phyloP scores from a whole-genome alignment of 148 eudicot genomes.

The Mesembryanthemum crystallinum region DNA sequence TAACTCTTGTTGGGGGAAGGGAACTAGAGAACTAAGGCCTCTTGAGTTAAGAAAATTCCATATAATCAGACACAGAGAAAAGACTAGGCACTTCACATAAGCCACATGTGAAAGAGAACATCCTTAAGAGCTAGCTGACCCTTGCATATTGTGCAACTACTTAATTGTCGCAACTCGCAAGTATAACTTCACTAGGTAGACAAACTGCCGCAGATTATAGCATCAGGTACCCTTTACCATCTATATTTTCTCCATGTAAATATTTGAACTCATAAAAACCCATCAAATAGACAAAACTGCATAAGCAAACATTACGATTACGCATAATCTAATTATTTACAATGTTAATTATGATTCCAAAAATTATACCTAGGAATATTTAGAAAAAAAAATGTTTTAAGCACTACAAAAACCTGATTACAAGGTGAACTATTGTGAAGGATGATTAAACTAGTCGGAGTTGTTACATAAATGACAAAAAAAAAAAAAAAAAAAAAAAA shows the following conservation, averaged over 20 bases:
- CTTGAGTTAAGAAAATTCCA: not conserved
- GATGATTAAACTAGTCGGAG: too few relatives aligned
- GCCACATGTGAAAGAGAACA: not conserved
- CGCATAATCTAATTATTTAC: not conserved
- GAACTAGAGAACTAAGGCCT: constrained; percentile 2
- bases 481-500: not conserved
- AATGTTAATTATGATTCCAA: not conserved
- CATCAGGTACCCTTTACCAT: not conserved
- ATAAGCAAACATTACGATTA: not conserved
- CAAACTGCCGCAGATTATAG: not conserved
- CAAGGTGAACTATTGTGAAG: not conserved
- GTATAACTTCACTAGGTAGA: not conserved
- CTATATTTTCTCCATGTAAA: not conserved
- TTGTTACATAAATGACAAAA: too few relatives aligned
- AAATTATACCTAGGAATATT: not conserved
- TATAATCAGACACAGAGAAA: not conserved
- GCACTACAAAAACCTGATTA: not conserved
- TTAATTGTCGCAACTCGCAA: not conserved
- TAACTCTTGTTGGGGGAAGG: not conserved
- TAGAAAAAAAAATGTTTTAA: not conserved
- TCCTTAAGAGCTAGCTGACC: not conserved
- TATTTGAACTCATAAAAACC: not conserved
- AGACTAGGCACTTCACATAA: not conserved
- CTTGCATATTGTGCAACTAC: not conserved
- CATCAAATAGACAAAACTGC: not conserved